Conservation (phyloP, 768 basidiomycete genomes). For the Russula sp. region DNA sequence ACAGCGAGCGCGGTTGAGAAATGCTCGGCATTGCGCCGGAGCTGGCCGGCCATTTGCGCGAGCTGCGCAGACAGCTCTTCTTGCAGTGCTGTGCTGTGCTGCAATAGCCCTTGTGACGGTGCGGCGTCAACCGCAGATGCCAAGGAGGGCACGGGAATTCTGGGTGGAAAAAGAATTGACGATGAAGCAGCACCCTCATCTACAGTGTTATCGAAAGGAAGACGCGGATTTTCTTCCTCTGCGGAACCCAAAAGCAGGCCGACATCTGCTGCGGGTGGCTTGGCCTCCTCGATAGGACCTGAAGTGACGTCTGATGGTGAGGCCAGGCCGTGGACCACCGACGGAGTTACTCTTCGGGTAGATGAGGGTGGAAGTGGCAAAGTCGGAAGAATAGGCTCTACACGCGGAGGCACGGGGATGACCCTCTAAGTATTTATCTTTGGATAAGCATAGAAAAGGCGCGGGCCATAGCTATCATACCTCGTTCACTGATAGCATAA, state of each 20-base stretch:
- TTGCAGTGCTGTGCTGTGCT: constrained; percentile 47
- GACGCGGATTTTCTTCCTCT: not conserved
- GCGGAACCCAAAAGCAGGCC: constrained; percentile 20
- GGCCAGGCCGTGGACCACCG: constrained; percentile 4
- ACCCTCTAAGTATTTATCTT: constrained; percentile 39
- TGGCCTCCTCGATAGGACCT: not conserved
- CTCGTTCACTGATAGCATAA: constrained; percentile 51
- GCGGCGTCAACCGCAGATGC: not conserved
- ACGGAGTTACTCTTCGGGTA: constrained; percentile 10
- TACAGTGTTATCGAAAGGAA: not conserved
- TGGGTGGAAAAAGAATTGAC: not conserved
- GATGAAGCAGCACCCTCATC: not conserved
- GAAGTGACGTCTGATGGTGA: constrained; percentile 22
- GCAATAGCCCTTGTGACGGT: constrained; percentile 4
- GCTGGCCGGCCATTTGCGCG: constrained; percentile 81
- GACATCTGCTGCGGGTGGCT: not conserved
- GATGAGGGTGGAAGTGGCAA: constrained; percentile 46
- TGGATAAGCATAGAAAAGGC: not conserved
- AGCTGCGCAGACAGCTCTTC: constrained; percentile 73
- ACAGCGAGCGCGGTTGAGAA: constrained; percentile 70
- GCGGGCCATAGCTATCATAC: constrained; percentile 37
- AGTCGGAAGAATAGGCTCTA: constrained; percentile 50
- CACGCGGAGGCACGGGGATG: constrained; percentile 42
- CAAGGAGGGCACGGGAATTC: not conserved
- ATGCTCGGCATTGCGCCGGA: constrained; percentile 78